Base-by-base conservation (phyloP, 192 early-diverging fungal genomes). In the Coemansia sp. region DNA sequence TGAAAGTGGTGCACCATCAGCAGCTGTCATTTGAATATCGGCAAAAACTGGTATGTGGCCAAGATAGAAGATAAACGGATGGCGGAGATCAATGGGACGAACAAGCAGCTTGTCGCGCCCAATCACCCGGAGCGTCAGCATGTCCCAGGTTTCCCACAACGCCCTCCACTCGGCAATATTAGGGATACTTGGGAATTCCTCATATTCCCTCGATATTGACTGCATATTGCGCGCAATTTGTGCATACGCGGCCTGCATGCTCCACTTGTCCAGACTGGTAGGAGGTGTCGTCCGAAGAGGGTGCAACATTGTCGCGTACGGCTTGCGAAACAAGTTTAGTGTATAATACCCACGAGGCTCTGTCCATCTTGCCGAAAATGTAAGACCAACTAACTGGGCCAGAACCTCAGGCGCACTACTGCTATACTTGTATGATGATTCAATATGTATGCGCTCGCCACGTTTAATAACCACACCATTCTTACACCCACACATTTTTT, bases 41-140 rank as follows among this genome's bases (percentile, higher is more conserved):
- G 90, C 68, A 64, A 92, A 92, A 0, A 84, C 83, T 0, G 90
- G 86, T 39, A 96, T 86, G 62, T 96, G 94, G 8, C 93, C 95
- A 10, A 94, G 71, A 64, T 96, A 96, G 63, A 96, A 96, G 0
- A 95, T 86, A 74, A 91, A 94, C 6, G 93, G 94, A 61, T 94
- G 93, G 17, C 95, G 87, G 14, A 95, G 79, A 6, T 80, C 75
- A 54, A 95, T 97, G n/a, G 95, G 92, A 36, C 85, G 82, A 31
- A 87, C 85, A 29, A 86, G 67, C 0, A 88, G 58, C 73, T 84
- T 87, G 14, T 79, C 64, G 0, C 68, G 64, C 8, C 85, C 75
- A 36, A 93, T 86, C 66, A 95, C 87, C 5, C 74, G 76, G 31
- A 73, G 71, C 1, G 88, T 87, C 29, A 95, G 83, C 5, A 77